These are phyloP conservation scores for Venturia effusa DNA, from an alignment of 2,329 filamentous ascomycete species.

Conservation along the genomic window DNA sequence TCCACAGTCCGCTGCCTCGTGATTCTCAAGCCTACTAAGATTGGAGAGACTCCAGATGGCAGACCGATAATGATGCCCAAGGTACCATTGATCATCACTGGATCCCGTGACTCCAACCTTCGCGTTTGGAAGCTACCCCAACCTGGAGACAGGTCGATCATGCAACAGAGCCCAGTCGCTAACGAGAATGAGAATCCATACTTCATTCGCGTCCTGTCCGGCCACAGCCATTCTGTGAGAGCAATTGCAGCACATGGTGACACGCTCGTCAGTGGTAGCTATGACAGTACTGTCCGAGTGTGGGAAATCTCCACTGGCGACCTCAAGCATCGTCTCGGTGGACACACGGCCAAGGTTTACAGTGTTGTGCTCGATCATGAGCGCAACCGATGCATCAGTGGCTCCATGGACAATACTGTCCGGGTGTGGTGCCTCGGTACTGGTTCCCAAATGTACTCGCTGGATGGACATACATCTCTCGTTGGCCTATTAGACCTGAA, in stretches of 20 bases:
- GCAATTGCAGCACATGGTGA: constrained; percentile 93
- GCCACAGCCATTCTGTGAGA: constrained; percentile 87
- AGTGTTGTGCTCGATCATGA: constrained; percentile 89
- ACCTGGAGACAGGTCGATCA: constrained; percentile 64
- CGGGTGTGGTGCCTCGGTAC: constrained; percentile 95
- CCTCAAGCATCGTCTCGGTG: constrained; percentile 68
- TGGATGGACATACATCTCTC: constrained; percentile 86
- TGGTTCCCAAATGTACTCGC: constrained; percentile 72
- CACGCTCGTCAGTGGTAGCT: constrained; percentile 93
- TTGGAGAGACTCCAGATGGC: constrained; percentile 61
- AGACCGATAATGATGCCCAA: constrained; percentile 80
- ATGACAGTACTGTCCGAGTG: constrained; percentile 88
- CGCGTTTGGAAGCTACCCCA: constrained; percentile 90
- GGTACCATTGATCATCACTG: constrained; percentile 92
- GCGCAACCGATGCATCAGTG: constrained; percentile 91
- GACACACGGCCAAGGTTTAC: constrained; percentile 89
- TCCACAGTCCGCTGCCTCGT: constrained; percentile 94
- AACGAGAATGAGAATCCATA: constrained; percentile 74
- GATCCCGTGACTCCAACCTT: constrained; percentile 86
- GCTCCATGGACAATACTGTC: constrained; percentile 95
- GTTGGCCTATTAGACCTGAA: constrained; percentile 86
- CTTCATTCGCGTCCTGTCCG: constrained; percentile 76
- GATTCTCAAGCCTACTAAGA: constrained; percentile 78
- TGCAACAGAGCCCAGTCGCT: constrained; percentile 65
- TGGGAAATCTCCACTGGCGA: constrained; percentile 98